phyloP scores from a whole-genome alignment of 1,284 basidiomycete species.

The Moesziomyces sp. region DNA sequence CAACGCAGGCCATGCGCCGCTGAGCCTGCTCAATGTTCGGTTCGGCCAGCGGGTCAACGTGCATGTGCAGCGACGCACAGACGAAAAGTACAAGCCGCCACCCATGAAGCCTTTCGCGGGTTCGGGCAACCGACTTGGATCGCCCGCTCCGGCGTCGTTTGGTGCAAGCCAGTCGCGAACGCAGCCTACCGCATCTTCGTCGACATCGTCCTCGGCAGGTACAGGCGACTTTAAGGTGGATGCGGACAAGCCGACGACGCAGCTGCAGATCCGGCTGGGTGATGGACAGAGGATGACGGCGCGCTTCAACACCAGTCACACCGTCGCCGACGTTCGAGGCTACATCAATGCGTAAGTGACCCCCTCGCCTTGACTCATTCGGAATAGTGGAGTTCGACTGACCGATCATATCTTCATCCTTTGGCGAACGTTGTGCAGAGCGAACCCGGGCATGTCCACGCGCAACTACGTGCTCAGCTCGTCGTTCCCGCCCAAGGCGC shows the following conservation, averaged over 20 bases:
- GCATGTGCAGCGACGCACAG: conserved; percentile 78
- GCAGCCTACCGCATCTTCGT: conserved; percentile 60
- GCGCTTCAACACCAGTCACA: conserved; percentile 91
- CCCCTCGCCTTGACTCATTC: neutral
- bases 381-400: neutral
- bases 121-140: conserved; percentile 82
- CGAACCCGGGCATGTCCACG: conserved; percentile 58
- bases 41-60: conserved; percentile 88
- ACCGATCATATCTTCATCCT: neutral
- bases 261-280: conserved; percentile 87
- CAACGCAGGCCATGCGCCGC: conserved; percentile 83
- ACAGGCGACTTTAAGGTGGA: conserved; percentile 79
- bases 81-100: conserved; percentile 78
- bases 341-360: conserved; percentile 87
- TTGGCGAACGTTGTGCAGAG: conserved; percentile 17
- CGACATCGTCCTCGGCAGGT: conserved; percentile 48
- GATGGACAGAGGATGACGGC: conserved; percentile 88
- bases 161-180: conserved; percentile 32
- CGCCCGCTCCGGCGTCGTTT: conserved; percentile 53
- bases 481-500: conserved; percentile 64
- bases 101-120: conserved; percentile 77
- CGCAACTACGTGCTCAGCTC: conserved; percentile 58
- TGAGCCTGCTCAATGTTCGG: conserved; percentile 79
- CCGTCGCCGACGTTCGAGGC: conserved; percentile 83
- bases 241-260: conserved; percentile 81